Evolutionary conservation across 192 early-diverging fungal species (phyloP).

Genomic region (Backusella mclennaniae): DNA sequence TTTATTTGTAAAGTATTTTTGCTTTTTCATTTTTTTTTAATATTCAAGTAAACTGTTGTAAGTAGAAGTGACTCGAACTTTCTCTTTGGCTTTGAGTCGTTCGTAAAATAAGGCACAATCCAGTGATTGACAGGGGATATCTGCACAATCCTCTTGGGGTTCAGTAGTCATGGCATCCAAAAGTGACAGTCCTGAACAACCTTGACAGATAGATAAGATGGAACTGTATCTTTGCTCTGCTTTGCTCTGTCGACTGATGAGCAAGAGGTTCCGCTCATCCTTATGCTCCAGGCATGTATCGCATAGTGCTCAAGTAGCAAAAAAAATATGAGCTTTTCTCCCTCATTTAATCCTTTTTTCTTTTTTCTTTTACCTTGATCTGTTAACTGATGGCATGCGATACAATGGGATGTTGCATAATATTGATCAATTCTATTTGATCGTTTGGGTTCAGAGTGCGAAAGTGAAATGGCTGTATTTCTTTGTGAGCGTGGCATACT

Average conservation of each 20-base stretch:
- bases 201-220: conserved; percentile 46
- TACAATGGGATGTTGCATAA: conserved; percentile 63
- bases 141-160: conserved; percentile 29
- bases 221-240: conserved; percentile 37
- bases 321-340: background rate
- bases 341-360: background rate
- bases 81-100: conserved; percentile 21
- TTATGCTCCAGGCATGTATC: conserved; percentile 3
- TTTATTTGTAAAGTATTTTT: background rate
- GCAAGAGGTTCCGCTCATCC: background rate
- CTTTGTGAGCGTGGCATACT: conserved; percentile 66
- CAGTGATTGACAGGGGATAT: conserved; percentile 54
- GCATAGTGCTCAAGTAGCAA: conserved; percentile 12
- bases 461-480: conserved; percentile 39
- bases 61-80: conserved; percentile 9
- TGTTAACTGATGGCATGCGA: conserved; percentile 54
- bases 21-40: background rate
- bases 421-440: conserved; percentile 65
- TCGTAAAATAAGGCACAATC: conserved; percentile 61
- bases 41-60: conserved; percentile 25
- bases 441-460: conserved; percentile 27
- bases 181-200: conserved; percentile 44
- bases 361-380: conserved; percentile 34
- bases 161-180: background rate
- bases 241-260: conserved; percentile 17